Evolutionary conservation across 2,329 filamentous ascomycete genomes (phyloP), one percentile per base, ranked within the genome.

Genomic region (Ophiognomonia clavigignenti-juglandacearum): DNA sequence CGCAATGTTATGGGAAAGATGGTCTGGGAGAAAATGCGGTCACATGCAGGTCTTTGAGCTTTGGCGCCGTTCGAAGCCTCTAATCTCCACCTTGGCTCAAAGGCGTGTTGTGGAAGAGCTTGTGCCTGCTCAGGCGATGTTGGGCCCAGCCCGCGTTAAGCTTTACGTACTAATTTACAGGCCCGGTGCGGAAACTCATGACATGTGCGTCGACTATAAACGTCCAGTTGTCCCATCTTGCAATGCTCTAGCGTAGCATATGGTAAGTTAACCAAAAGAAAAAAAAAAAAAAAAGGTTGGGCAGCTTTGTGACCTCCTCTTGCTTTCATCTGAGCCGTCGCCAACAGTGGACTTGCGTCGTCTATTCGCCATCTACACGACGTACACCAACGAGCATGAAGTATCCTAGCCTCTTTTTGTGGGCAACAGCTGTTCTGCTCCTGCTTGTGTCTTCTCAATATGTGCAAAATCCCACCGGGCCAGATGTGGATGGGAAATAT

Each of bases 401-500:
- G 50, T 24, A n/a, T 31, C 18, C 34, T 37, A 36, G 26, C 19
- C 27, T 36, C 13, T 20, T 40, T 2, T 11, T 57, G 35, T 40
- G 43, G 6, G 39, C 62, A 39, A 61, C 60, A 39, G 59, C 61
- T 41, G 50, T 61, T 13, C 53, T 65, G 50, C 61, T 67, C 48
- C 59, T 62, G 35, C 42, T 57, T 36, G 57, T 56, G 29, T 60
- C 57, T 27, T 57, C 63, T 27, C 57, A 62, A n/a, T n/a, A n/a
- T n/a, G n/a, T n/a, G n/a, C n/a, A n/a, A 22, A 47, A 56, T 23
- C 51, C 47, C 45, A 56, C 51, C 23, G 63, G 66, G 19, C 74
- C 80, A 0, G 79, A 83, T 59, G 63, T 69, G 54, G 64, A 82
- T 55, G 81, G 81, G 52, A 87, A 90, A 65, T 90, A 88, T 69